Evolutionary conservation across 2,329 filamentous ascomycete species (phyloP).

Genomic region (Neodidymelliopsis sp.): DNA sequence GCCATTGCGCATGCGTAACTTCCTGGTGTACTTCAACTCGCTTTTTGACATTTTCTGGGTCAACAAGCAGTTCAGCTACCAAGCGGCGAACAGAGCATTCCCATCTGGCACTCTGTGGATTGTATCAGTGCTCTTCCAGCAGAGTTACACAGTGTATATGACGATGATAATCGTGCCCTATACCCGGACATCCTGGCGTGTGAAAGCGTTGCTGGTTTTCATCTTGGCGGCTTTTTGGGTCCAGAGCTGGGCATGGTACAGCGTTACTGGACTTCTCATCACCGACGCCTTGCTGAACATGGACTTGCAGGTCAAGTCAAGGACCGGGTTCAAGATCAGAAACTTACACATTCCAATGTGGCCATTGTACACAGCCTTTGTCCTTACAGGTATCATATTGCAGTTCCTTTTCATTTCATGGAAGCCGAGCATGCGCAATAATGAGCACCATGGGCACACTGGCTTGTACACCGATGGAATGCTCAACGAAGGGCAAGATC

Average conservation of each 20-base stretch:
- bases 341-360: conserved; percentile 33
- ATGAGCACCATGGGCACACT: conserved; percentile 53
- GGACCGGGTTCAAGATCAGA: conserved; percentile 24
- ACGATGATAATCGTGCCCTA: conserved; percentile 57
- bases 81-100: conserved; percentile 54
- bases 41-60: conserved; percentile 58
- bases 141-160: conserved; percentile 59
- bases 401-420: conserved; percentile 56
- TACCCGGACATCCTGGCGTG: conserved; percentile 52
- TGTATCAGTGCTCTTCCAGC: conserved; percentile 54
- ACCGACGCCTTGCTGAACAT: conserved; percentile 54
- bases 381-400: conserved; percentile 49
- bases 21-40: conserved; percentile 55
- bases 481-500: conserved; percentile 47
- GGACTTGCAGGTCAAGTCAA: conserved; percentile 43
- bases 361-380: conserved; percentile 41
- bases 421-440: conserved; percentile 44
- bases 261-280: conserved; percentile 58
- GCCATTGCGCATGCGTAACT: conserved; percentile 47
- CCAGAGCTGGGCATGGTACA: conserved; percentile 58
- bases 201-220: conserved; percentile 51
- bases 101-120: conserved; percentile 58
- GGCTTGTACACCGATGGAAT: conserved; percentile 50
- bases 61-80: conserved; percentile 46
- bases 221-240: conserved; percentile 57